Evolutionary conservation across 139 green algal species (phyloP).

Genomic region (Coelastrella sp.): DNA sequence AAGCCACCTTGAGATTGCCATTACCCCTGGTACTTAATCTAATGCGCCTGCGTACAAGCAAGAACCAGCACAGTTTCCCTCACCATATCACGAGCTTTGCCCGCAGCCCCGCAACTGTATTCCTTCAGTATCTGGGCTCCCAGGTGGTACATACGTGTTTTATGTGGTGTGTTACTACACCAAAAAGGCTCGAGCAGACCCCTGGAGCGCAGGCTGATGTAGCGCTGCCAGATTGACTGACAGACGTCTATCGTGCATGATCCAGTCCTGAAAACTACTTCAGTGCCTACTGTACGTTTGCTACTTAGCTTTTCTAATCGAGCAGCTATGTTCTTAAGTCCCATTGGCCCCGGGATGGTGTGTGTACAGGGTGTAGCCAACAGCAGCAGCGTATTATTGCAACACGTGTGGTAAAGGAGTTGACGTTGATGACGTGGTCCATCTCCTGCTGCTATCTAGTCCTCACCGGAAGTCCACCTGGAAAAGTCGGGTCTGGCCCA

Average conservation of each 20-base stretch:
- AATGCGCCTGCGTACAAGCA: too few species aligned
- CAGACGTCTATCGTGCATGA: neutral
- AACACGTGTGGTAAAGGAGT: too few species aligned
- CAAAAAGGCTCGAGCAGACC: constrained; percentile 43
- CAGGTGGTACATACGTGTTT: constrained; percentile 11
- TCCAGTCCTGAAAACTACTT: neutral
- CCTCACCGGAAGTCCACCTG: too few species aligned
- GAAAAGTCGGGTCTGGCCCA: too few species aligned
- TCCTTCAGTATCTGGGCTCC: constrained; percentile 46
- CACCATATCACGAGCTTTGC: constrained; percentile 37
- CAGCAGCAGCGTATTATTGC: too few species aligned
- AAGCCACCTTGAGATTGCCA: too few species aligned
- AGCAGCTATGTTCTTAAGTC: neutral
- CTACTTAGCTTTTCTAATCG: neutral
- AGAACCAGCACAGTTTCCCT: neutral
- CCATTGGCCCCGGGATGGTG: neutral
- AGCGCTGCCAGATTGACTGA: neutral
- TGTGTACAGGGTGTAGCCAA: neutral
- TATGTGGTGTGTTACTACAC: constrained; percentile 22
- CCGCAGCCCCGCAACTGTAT: constrained; percentile 27
- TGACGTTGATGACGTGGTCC: too few species aligned
- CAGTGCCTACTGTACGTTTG: neutral
- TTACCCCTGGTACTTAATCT: too few species aligned
- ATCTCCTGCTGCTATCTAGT: too few species aligned
- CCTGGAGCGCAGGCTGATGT: neutral